Evolutionary conservation across 768 basidiomycete genomes (phyloP).

Genomic region (Cantharellus cinnabarinus): DNA sequence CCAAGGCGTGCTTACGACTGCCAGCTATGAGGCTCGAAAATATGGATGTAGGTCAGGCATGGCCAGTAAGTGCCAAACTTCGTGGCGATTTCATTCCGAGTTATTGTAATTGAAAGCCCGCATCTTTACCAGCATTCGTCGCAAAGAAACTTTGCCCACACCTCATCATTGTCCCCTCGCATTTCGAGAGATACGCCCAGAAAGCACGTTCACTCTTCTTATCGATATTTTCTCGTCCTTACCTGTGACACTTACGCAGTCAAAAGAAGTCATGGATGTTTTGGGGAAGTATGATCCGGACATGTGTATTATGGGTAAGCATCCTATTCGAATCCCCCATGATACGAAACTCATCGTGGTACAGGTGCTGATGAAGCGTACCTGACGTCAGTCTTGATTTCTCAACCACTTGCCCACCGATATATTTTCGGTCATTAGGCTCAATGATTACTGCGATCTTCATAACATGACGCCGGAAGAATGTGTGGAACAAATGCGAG

Average conservation of each 20-base stretch:
- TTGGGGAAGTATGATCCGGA: constrained; percentile 52
- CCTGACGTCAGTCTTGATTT: constrained; percentile 41
- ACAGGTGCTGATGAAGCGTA: constrained; percentile 85
- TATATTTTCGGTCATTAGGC: constrained; percentile 24
- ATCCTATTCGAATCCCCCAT: not conserved
- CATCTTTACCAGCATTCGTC: constrained; percentile 42
- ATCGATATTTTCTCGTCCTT: constrained; percentile 11
- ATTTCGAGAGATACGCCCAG: constrained; percentile 41
- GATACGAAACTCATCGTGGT: not conserved
- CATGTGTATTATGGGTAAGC: constrained; percentile 26
- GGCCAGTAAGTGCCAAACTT: constrained; percentile 38
- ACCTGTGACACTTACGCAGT: not conserved
- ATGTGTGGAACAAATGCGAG: constrained; percentile 63
- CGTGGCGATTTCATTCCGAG: not conserved
- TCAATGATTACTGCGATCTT: constrained; percentile 63
- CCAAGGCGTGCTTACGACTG: constrained; percentile 66
- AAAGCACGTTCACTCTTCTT: constrained; percentile 19
- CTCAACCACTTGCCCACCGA: not conserved
- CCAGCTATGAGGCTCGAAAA: constrained; percentile 81
- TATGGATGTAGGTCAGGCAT: constrained; percentile 86
- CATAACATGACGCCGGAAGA: constrained; percentile 43
- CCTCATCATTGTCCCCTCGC: constrained; percentile 43
- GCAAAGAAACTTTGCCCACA: constrained; percentile 88
- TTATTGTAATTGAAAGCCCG: not conserved
- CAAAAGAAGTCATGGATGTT: constrained; percentile 41